Evolutionary conservation across 352 stramenopile genomes (phyloP).

Genomic region (Phytophthora sp.): DNA sequence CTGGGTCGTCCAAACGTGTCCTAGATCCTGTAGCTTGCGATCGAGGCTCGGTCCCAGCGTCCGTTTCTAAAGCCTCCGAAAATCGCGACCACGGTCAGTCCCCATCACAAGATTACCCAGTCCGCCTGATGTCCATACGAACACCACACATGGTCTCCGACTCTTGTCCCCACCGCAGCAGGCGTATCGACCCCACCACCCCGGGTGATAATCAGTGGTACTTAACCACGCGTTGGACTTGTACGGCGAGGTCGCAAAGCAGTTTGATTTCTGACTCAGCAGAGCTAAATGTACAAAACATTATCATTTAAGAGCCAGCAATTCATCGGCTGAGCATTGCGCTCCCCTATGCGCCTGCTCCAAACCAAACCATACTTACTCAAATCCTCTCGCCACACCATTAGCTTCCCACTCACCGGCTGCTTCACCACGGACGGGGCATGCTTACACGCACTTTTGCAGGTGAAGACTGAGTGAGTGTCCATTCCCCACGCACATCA

Average conservation of each 20-base stretch:
- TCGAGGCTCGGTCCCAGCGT: background rate
- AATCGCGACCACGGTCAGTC: constrained; percentile 1
- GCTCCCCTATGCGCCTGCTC: too few species aligned
- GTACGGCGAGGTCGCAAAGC: background rate
- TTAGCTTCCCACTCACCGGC: constrained; percentile 23
- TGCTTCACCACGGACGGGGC: constrained; percentile 22
- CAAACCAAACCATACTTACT: too few species aligned
- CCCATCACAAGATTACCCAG: constrained; percentile 29
- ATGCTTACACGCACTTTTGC: constrained; percentile 8
- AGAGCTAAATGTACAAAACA: too few species aligned
- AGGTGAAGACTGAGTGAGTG: constrained; percentile 23
- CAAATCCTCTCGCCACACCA: constrained; percentile 10
- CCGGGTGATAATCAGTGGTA: too few species aligned
- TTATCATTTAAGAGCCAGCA: constrained; percentile 18
- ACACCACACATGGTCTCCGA: constrained; percentile 23
- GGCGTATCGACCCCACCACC: constrained; percentile 3
- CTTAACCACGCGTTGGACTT: constrained; percentile 5
- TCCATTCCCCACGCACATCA: constrained; percentile 24
- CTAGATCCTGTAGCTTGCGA: background rate
- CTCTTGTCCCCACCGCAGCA: constrained; percentile 6
- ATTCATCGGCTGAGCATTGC: background rate
- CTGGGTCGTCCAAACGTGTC: constrained; percentile 19
- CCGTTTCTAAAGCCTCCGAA: constrained; percentile 1
- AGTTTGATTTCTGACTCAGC: constrained; percentile 10
- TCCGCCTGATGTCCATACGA: constrained; percentile 7